phyloP scores from a whole-genome alignment of 306 rosid genomes.

The Mucuna pruriens region DNA sequence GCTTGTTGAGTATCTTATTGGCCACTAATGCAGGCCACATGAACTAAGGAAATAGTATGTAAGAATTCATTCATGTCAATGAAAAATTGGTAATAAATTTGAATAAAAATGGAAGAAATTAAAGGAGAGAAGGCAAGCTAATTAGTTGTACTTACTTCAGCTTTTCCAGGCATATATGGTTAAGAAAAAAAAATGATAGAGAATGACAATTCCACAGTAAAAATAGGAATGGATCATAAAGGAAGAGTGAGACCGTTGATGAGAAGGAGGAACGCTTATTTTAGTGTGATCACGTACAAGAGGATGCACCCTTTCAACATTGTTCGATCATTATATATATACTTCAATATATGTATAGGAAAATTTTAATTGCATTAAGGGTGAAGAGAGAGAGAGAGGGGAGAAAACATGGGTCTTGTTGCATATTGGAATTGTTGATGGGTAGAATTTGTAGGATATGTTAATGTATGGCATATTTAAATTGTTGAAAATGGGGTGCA shows the following conservation, averaged over 20 bases:
- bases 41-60: constrained; percentile 34
- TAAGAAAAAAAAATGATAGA: neutral
- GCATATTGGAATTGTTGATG: constrained; percentile 42
- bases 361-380: neutral
- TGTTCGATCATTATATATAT: too few relatives aligned
- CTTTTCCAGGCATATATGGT: constrained; percentile 48
- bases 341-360: too few relatives aligned
- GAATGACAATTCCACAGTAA: neutral
- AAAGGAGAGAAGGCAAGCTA: neutral
- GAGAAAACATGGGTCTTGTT: constrained; percentile 48
- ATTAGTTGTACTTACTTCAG: constrained; percentile 56
- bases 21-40: constrained; percentile 90
- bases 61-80: neutral
- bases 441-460: constrained; percentile 33
- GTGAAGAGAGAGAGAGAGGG: neutral
- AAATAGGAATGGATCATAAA: too few relatives aligned
- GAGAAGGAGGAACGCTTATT: constrained; percentile 10
- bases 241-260: constrained; percentile 30
- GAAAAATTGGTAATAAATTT: neutral
- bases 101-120: constrained; percentile 14
- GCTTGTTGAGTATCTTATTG: constrained; percentile 68
- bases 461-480: constrained; percentile 14
- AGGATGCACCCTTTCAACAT: neutral
- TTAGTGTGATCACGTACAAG: constrained; percentile 37
- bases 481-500: constrained; percentile 40